Evolutionary conservation across 805 yeast species (phyloP).

Genomic region (Komagataella pseudopastoris): DNA sequence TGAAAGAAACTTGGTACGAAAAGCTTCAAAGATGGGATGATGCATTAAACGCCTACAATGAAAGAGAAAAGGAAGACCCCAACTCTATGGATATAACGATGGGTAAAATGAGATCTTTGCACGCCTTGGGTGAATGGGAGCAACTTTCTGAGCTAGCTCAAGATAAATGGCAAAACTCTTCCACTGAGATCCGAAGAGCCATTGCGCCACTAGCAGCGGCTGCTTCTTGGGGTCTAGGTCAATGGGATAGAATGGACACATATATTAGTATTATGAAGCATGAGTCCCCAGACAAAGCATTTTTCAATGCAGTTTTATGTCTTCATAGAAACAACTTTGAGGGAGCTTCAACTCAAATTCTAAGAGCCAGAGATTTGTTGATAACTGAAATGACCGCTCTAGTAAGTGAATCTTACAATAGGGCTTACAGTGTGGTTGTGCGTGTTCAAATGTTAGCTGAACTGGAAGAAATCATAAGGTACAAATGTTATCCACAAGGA

Average conservation of each 20-base stretch:
- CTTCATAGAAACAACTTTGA: slow-evolving; percentile 78
- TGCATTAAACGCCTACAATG: slow-evolving; percentile 81
- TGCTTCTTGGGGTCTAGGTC: slow-evolving; percentile 96
- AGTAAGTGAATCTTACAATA: slow-evolving; percentile 88
- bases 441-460: slow-evolving; percentile 97
- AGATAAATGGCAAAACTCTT: slow-evolving; percentile 68
- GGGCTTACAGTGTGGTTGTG: slow-evolving; percentile 95
- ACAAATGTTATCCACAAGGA: slow-evolving; percentile 73
- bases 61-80: slow-evolving; percentile 51
- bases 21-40: slow-evolving; percentile 97
- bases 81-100: slow-evolving; percentile 78
- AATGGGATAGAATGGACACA: slow-evolving; percentile 93
- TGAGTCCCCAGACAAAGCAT: slow-evolving; percentile 90
- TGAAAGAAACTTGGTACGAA: slow-evolving; percentile 97
- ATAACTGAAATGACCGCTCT: slow-evolving; percentile 91
- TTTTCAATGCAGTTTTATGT: slow-evolving; percentile 81
- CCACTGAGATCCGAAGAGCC: slow-evolving; percentile 60
- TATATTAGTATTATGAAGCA: slow-evolving; percentile 82
- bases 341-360: slow-evolving; percentile 67
- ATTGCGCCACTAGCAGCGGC: slow-evolving; percentile 98
- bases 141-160: slow-evolving; percentile 74
- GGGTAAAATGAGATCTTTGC: slow-evolving; percentile 97
- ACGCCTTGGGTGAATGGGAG: slow-evolving; percentile 99
- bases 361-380: slow-evolving; percentile 74
- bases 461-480: slow-evolving; percentile 84